phyloP scores from a whole-genome alignment of 2,329 filamentous ascomycete species.

The Aspergillus ruber region DNA sequence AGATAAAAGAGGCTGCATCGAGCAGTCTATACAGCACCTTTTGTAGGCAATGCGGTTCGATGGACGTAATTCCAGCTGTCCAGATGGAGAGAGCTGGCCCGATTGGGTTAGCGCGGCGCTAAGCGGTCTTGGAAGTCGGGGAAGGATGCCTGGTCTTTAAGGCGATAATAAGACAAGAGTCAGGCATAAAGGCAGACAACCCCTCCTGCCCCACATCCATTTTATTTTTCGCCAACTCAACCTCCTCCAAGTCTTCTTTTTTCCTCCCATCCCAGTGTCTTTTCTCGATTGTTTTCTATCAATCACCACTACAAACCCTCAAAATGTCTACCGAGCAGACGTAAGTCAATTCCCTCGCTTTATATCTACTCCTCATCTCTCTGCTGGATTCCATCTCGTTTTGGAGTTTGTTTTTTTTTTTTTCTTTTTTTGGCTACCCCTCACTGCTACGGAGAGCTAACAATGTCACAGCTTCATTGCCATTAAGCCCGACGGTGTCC shows the following conservation, averaged over 20 bases:
- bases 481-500: conserved; percentile 99
- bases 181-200: conserved; percentile 2
- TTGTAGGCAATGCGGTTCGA: conserved; percentile 2
- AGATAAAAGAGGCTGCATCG: neutral
- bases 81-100: conserved; percentile 2
- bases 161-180: neutral
- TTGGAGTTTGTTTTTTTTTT: conserved; percentile 6
- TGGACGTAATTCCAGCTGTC: conserved; percentile 9
- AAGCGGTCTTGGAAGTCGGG: neutral
- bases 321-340: conserved; percentile 80
- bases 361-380: conserved; percentile 1
- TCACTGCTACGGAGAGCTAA: conserved; percentile 25
- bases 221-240: conserved; percentile 22
- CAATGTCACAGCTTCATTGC: conserved; percentile 79
- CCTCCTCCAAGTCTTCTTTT: conserved; percentile 13
- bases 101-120: neutral
- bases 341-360: conserved; percentile 49
- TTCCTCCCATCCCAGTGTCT: conserved; percentile 14
- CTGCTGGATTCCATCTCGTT: conserved; percentile 6
- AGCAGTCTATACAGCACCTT: too few relatives aligned
- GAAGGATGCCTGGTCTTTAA: neutral
- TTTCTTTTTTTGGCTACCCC: conserved; percentile 10
- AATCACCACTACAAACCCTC: conserved; percentile 29
- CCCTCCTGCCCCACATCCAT: conserved; percentile 18
- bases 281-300: conserved; percentile 15